phyloP scores from a whole-genome alignment of 495 filamentous ascomycete genomes.

The Lindgomyces ingoldianus region DNA sequence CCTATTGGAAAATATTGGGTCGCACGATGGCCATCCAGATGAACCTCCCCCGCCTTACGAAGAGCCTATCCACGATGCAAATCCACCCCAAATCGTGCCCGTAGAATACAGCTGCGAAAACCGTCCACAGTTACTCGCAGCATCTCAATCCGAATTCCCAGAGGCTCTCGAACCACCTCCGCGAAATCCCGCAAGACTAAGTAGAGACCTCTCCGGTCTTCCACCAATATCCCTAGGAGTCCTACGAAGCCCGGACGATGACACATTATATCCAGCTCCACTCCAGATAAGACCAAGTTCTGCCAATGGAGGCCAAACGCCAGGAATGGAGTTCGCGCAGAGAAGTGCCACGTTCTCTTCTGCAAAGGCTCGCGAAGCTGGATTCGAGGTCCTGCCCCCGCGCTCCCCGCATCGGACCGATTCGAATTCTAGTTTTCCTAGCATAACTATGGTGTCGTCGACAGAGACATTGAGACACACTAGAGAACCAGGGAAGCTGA shows the following conservation, averaged over 20 bases:
- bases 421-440: constrained; percentile 14
- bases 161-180: constrained; percentile 10
- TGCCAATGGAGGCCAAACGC: neutral
- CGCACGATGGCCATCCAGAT: constrained; percentile 10
- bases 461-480: constrained; percentile 36
- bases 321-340: neutral
- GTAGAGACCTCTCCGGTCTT: neutral
- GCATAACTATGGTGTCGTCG: constrained; percentile 10
- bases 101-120: constrained; percentile 33
- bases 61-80: constrained; percentile 8
- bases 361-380: constrained; percentile 33
- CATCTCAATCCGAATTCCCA: constrained; percentile 6
- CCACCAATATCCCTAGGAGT: constrained; percentile 2
- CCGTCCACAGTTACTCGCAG: constrained; percentile 19
- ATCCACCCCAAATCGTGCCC: constrained; percentile 24
- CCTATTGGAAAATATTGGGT: neutral
- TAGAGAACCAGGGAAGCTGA: constrained; percentile 44
- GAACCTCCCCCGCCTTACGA: constrained; percentile 35
- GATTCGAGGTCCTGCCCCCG: constrained; percentile 20
- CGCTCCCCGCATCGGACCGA: neutral
- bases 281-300: constrained; percentile 11
- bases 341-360: constrained; percentile 7
- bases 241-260: neutral
- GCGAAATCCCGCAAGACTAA: constrained; percentile 9
- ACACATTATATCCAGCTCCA: constrained; percentile 5